Conservation (phyloP, 176 grass and related monocot genomes). For the Stipa capillata region DNA sequence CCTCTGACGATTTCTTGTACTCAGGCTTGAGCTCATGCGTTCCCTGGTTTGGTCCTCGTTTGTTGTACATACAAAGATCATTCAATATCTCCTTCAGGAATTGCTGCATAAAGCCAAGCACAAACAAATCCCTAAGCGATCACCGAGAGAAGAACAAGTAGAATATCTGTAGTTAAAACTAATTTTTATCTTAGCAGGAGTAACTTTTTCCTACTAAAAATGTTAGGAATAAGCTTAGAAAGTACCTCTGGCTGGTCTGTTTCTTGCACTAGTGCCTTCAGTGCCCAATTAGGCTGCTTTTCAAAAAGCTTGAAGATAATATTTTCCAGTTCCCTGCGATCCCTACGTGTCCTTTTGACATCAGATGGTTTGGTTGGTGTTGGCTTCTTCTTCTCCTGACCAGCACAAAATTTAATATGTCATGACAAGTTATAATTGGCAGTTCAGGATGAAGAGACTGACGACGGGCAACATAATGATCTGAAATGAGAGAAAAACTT, state of each 20-base stretch:
- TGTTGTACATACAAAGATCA: conserved; percentile 82
- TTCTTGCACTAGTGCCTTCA: conserved; percentile 86
- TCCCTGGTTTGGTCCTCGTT: conserved; percentile 89
- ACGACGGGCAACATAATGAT: not conserved
- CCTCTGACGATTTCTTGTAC: conserved; percentile 76
- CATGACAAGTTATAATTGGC: not conserved
- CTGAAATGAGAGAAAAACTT: not conserved
- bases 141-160: not conserved
- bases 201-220: not conserved
- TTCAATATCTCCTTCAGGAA: conserved; percentile 94
- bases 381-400: conserved; percentile 71
- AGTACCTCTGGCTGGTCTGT: conserved; percentile 94
- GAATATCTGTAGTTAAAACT: not conserved
- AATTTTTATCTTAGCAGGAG: not conserved
- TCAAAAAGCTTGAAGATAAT: conserved; percentile 98
- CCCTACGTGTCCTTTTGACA: conserved; percentile 78
- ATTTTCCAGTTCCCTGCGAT: conserved; percentile 76
- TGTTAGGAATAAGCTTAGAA: not conserved
- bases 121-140: not conserved
- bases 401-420: conserved; percentile 3
- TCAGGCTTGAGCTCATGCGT: conserved; percentile 89
- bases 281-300: conserved; percentile 82
- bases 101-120: conserved; percentile 47
- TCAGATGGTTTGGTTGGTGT: conserved; percentile 70
- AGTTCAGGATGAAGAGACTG: not conserved